Conservation (phyloP, 139 green algal species). For the Coelastrella sp. region DNA sequence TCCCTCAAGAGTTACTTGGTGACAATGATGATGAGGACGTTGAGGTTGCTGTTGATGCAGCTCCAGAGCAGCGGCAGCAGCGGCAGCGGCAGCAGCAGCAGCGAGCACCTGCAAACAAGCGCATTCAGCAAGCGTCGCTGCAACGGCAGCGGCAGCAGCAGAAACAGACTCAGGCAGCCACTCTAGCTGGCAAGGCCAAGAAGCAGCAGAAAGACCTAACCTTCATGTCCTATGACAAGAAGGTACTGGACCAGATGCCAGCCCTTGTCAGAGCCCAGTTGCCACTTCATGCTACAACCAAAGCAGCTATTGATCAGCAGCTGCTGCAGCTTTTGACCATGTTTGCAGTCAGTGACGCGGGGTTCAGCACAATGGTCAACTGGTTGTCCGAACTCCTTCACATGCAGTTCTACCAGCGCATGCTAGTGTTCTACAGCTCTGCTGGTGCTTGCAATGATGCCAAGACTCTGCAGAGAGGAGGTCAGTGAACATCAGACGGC, state of each 20-base stretch:
- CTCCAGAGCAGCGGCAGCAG: slow-evolving; percentile 9
- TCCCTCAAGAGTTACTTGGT: background rate
- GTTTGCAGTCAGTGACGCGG: slow-evolving; percentile 4
- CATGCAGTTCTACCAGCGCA: background rate
- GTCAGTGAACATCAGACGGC: too few species aligned
- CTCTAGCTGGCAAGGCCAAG: background rate
- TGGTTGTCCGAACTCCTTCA: background rate
- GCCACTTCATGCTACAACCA: slow-evolving; percentile 4
- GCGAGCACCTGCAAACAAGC: background rate
- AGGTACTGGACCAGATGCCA: background rate
- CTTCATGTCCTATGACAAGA: slow-evolving; percentile 13
- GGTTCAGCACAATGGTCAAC: background rate
- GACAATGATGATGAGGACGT: background rate
- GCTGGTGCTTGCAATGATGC: too few species aligned
- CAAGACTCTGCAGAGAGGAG: too few species aligned
- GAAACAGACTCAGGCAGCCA: too few species aligned
- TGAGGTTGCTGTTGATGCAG: background rate
- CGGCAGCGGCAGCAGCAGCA: background rate
- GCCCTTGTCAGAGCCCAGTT: background rate
- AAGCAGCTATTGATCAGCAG: background rate
- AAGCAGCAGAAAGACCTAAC: background rate
- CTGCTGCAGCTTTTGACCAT: background rate
- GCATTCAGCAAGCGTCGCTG: background rate
- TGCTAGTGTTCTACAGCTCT: slow-evolving; percentile 10
- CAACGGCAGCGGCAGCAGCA: background rate